Evolutionary conservation across 192 early-diverging fungal species (phyloP).

Genomic region (Podila minutissima): DNA sequence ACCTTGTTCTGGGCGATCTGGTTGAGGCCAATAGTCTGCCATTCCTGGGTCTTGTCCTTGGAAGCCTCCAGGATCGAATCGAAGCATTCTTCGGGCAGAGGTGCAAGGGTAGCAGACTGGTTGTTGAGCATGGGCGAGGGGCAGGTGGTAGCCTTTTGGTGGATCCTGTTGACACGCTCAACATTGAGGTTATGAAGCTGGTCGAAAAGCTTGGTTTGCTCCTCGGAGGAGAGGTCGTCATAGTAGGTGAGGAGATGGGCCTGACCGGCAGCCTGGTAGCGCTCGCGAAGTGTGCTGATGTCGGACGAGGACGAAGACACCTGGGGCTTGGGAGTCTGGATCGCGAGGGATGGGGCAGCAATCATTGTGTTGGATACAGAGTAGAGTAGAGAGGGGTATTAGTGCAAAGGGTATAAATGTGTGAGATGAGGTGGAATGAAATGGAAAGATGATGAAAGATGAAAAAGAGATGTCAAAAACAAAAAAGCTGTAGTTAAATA

Average conservation of each 20-base stretch:
- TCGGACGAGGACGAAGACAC: constrained; percentile 37
- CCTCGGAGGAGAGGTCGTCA: constrained; percentile 67
- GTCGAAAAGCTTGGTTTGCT: constrained; percentile 66
- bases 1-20: constrained; percentile 90
- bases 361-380: constrained; percentile 20
- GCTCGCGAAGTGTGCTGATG: constrained; percentile 60
- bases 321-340: constrained; percentile 45
- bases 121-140: constrained; percentile 52
- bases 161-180: constrained; percentile 84
- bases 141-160: constrained; percentile 73
- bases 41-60: constrained; percentile 64
- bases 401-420: background rate
- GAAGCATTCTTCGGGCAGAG: constrained; percentile 77
- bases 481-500: background rate
- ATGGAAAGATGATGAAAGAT: background rate
- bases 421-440: background rate
- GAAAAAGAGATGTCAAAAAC: constrained; percentile 2
- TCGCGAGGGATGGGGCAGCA: constrained; percentile 26
- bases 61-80: constrained; percentile 69
- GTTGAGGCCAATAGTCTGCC: constrained; percentile 79
- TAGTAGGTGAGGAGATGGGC: constrained; percentile 90
- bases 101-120: constrained; percentile 64
- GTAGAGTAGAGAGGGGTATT: background rate
- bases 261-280: constrained; percentile 80
- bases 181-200: constrained; percentile 83